Percentiles rank a stretch among this genome's conserved stretches.
These are phyloP conservation scores for Neurospora sp. DNA, from an alignment of 2,329 filamentous ascomycete genomes.

Conservation along the genomic window DNA sequence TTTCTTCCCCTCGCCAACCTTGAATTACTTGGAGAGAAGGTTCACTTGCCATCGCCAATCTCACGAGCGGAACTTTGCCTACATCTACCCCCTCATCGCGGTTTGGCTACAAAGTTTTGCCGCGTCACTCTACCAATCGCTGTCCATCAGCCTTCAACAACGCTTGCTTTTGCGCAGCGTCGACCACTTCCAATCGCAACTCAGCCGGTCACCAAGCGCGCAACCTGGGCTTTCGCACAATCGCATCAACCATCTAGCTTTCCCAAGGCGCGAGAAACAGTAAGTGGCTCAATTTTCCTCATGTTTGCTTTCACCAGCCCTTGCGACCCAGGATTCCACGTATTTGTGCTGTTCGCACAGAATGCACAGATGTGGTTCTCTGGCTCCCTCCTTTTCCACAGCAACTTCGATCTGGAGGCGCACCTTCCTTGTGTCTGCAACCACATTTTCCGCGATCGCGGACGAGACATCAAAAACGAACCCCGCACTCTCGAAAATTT, in stretches of 20 bases:
- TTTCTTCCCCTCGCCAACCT: neutral
- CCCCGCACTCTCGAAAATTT: neutral
- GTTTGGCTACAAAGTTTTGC: neutral
- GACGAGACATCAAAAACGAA: neutral
- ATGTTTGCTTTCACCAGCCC: neutral
- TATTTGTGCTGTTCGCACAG: neutral
- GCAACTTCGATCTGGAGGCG: neutral
- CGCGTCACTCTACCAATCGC: neutral
- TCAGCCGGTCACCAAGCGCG: neutral
- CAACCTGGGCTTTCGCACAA: neutral
- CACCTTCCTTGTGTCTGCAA: neutral
- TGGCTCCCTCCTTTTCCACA: neutral
- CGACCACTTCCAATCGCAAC: neutral
- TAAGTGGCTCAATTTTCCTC: neutral
- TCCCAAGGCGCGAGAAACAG: neutral
- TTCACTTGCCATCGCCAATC: neutral
- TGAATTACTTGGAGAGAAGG: neutral
- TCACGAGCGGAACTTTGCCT: neutral
- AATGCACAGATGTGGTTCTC: neutral
- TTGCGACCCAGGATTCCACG: neutral
- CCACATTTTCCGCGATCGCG: neutral
- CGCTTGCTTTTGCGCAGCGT: neutral
- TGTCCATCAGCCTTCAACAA: neutral
- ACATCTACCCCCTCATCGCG: neutral
- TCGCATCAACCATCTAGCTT: neutral